phyloP scores from a whole-genome alignment of 306 rosid genomes.

The Calophaca sinica region DNA sequence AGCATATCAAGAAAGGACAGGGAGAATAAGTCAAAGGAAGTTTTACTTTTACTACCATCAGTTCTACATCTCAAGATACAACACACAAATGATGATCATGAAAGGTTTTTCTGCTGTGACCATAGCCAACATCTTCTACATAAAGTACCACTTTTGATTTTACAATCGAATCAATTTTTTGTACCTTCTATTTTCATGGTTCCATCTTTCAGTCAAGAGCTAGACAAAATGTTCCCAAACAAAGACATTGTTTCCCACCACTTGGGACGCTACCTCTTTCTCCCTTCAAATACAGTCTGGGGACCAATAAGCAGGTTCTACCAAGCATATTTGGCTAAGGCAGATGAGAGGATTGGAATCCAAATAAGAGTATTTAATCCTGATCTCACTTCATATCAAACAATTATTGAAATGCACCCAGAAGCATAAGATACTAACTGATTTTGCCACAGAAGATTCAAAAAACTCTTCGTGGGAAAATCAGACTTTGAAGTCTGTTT shows the following conservation, averaged over 20 bases:
- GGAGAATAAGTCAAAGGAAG: slow-evolving; percentile 16
- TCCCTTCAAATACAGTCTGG: slow-evolving; percentile 46
- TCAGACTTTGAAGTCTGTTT: slow-evolving; percentile 49
- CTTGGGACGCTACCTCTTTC: slow-evolving; percentile 36
- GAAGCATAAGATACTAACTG: slow-evolving; percentile 52
- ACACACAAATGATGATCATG: slow-evolving; percentile 45
- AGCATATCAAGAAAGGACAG: slow-evolving; percentile 48
- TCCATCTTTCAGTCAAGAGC: slow-evolving; percentile 52
- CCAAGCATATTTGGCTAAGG: slow-evolving; percentile 26
- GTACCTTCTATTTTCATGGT: slow-evolving; percentile 65
- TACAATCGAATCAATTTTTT: slow-evolving; percentile 66
- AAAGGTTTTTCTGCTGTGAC: slow-evolving; percentile 63
- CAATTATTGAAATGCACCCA: slow-evolving; percentile 56
- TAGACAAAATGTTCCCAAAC: slow-evolving; percentile 38
- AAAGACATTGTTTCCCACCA: slow-evolving; percentile 39
- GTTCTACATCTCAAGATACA: slow-evolving; percentile 55
- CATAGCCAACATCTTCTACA: slow-evolving; percentile 57
- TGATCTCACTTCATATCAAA: slow-evolving; percentile 18
- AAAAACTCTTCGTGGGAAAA: not conserved
- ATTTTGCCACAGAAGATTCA: not conserved
- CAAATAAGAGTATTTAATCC: slow-evolving; percentile 46
- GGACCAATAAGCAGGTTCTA: slow-evolving; percentile 54
- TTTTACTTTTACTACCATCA: slow-evolving; percentile 36
- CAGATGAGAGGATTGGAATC: slow-evolving; percentile 36
- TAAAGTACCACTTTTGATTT: slow-evolving; percentile 51